Base-by-base conservation (phyloP, 1,284 basidiomycete genomes). In the Ganoderma resinaceum region DNA sequence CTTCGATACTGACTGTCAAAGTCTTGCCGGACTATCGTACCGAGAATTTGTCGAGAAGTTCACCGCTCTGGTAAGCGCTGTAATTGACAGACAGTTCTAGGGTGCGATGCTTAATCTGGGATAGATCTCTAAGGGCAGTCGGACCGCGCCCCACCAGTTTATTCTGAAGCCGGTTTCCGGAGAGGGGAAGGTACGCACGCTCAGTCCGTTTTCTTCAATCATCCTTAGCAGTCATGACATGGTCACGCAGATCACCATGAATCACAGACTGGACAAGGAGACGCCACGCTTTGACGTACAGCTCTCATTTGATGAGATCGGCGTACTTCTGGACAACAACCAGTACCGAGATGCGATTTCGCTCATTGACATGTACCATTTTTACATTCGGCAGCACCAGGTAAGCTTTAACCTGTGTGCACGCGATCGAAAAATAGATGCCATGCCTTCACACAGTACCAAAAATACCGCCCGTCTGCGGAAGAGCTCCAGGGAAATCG, bases 321-420 rank as follows among this genome's bases (percentile, higher is more conserved):
- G 94, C 7, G 91, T 99, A 67, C 88, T 93, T 14, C 83, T 99
- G 67, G 97, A 99, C 78, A 91, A 96, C 73, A 90, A 97, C 74
- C 98, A 99, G 81, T 99, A 99, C 79, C 90, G 96, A 59, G 96
- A 99, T 80, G 91, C 89, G 16, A 95, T 99, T 71, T 97, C 95
- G 26, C 89, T 99, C 63, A 85, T 97, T 70, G 97, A 99, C 79
- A 95, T 99, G 86, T 99, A 98, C 82, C 97, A 99, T 79, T 94
- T 99, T 72, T 99, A 97, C 81, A 88, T 92, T 60, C 91, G 98
- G 65, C 95, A 95, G 73, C 93, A 94, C 70, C 94, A 96, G 85
- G 93, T 94, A 78, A 74, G 82, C 31, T 52, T 60, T 42, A 23
- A 7, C 37, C 38, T 60, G 58, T 38, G n/a, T 37, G 37, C 58